phyloP scores from a whole-genome alignment of 805 yeast species.

The Zygosaccharomyces gambellarensis region DNA sequence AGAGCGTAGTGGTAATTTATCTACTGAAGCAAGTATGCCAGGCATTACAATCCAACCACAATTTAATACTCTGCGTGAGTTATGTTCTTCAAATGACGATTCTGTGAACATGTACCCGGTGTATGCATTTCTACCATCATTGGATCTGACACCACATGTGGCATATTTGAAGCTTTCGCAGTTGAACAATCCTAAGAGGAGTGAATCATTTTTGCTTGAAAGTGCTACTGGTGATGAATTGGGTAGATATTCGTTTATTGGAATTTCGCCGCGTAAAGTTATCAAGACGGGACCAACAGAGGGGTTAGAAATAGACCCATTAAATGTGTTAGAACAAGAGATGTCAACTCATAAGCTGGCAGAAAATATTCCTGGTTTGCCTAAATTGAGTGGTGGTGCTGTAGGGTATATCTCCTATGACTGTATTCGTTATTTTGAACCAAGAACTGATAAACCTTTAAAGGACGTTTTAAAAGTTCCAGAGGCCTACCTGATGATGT shows the following conservation, averaged over 20 bases:
- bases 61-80: conserved; percentile 40
- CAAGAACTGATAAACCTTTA: conserved; percentile 68
- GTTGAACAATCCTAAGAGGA: conserved; percentile 50
- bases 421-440: conserved; percentile 95
- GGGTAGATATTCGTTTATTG: conserved; percentile 88
- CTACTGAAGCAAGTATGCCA: neutral
- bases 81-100: conserved; percentile 37
- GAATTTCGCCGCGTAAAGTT: conserved; percentile 74
- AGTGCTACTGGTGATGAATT: conserved; percentile 89
- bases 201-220: conserved; percentile 78
- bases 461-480: conserved; percentile 82
- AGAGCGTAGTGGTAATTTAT: neutral
- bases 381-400: conserved; percentile 90
- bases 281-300: conserved; percentile 66
- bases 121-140: conserved; percentile 66
- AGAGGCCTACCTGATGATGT: conserved; percentile 87
- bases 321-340: conserved; percentile 68
- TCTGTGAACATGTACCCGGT: conserved; percentile 76
- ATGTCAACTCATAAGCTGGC: conserved; percentile 62
- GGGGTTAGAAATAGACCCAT: conserved; percentile 66
- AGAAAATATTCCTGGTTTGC: conserved; percentile 68
- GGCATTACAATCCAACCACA: conserved; percentile 45
- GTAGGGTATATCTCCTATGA: conserved; percentile 94
- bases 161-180: conserved; percentile 80
- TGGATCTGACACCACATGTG: conserved; percentile 79